Evolutionary conservation across 768 basidiomycete species (phyloP), one percentile per base, ranked within the genome.

Genomic region (Russula virescens): DNA sequence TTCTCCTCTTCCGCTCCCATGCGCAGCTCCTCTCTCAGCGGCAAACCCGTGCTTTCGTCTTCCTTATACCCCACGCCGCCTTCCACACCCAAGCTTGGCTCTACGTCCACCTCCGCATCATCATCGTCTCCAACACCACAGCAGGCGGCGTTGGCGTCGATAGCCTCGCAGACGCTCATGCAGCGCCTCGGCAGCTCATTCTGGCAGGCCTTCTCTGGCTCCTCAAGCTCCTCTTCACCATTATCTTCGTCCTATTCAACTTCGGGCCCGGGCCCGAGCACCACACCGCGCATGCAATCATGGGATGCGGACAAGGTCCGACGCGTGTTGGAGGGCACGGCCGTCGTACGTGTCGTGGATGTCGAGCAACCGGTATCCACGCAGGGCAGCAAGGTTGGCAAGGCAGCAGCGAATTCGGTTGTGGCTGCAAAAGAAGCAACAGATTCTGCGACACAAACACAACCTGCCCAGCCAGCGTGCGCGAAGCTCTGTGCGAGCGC

Each of bases 151-250:
- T 76, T 86, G 19, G 91, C 91, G 13, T 81, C 83, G n/a, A 77
- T 91, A 65, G 91, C 90, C 10, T 83, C 83, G 50, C 86, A 91
- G 75, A 94, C 92, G 0, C 75, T 95, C 34, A 66, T 89, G 55
- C 75, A 77, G 69, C 86, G 85, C 69, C 79, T 94, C 35, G 86
- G 88, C 5, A 72, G 77, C 23, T 89, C 91, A 48, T 94, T 94
- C 76, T 90, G 91, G 88, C 91, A 92, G 65, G 93, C 93, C 18
- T 94, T 94, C 74, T 81, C 88, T 18, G 88, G 88, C 8, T 69
- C 70, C 10, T 38, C 38, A 6, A 47, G 72, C 0, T 64, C 70
- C 0, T 61, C 73, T 19, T 71, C 68, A 16, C 47, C 63, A n/a
- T 58, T 59, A 4, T 66, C 48, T 23, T 49, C 53, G 38, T 55